Percentiles rank a stretch among this genome's conserved stretches.
phyloP scores from a whole-genome alignment of 2,329 filamentous ascomycete genomes.

The Ilyonectria robusta region DNA sequence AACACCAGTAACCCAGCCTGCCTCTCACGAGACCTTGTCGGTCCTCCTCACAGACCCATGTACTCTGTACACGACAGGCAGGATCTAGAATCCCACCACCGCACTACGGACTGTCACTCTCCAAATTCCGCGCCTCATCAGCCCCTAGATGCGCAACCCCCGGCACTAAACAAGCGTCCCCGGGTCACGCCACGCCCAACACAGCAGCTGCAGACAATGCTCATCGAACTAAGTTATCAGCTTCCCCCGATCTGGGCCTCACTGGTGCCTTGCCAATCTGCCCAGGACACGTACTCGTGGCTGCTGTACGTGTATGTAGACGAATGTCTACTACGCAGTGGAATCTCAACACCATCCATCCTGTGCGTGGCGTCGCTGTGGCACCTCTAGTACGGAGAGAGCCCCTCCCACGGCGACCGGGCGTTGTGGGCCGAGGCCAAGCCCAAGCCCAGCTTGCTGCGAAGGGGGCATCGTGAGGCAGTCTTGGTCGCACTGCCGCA shows the following conservation, averaged over 20 bases:
- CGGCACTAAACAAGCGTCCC: neutral
- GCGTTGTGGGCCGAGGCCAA: conserved; percentile 4
- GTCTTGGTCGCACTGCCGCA: neutral
- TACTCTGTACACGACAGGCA: neutral
- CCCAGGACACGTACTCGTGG: neutral
- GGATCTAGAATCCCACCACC: neutral
- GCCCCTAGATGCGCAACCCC: neutral
- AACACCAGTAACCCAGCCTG: neutral
- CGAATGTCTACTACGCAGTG: too few relatives aligned
- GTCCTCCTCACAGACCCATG: neutral
- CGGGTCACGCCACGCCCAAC: conserved; percentile 19
- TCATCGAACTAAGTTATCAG: conserved; percentile 2
- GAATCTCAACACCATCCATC: neutral
- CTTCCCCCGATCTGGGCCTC: neutral
- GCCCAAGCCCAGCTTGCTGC: neutral
- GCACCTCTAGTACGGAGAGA: neutral
- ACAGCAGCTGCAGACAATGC: conserved; percentile 19
- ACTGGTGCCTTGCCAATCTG: neutral
- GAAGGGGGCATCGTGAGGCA: neutral
- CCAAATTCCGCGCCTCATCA: neutral
- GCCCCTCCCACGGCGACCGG: neutral
- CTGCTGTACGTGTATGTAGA: neutral
- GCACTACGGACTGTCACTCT: conserved; percentile 8
- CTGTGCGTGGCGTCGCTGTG: neutral
- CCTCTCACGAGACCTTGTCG: neutral